Evolutionary conservation across 164 flowering plant genomes (phyloP).

Genomic region (Aristolochia californica): DNA sequence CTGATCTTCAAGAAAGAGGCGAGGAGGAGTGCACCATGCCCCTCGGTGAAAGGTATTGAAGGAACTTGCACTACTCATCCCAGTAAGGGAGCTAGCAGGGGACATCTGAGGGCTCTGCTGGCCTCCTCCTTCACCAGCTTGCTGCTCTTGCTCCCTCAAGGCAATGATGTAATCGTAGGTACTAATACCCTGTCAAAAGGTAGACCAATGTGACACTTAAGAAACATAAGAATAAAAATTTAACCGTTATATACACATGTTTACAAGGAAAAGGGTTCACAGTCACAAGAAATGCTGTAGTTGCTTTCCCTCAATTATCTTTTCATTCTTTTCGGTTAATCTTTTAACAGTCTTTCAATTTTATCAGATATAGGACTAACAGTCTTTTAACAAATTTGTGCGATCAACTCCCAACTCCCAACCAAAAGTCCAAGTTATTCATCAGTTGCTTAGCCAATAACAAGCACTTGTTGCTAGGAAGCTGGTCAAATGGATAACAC

Average conservation of each 20-base stretch:
- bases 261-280: neutral
- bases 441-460: too few species aligned
- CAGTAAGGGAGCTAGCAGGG: conserved; percentile 82
- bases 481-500: too few species aligned
- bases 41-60: conserved; percentile 72
- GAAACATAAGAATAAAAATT: neutral
- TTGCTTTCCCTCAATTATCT: too few species aligned
- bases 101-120: conserved; percentile 98
- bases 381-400: too few species aligned
- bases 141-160: conserved; percentile 93
- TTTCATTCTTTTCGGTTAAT: too few species aligned
- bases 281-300: too few species aligned
- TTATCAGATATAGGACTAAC: too few species aligned
- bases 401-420: too few species aligned
- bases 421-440: too few species aligned
- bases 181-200: conserved; percentile 63
- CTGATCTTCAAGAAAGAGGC: conserved; percentile 95
- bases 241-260: neutral
- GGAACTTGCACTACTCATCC: conserved; percentile 95
- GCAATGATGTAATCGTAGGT: conserved; percentile 97
- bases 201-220: neutral
- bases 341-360: too few species aligned
- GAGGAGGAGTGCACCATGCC: conserved; percentile 99
- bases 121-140: conserved; percentile 50
- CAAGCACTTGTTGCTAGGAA: too few species aligned